Evolutionary conservation across 176 grass and related monocot species (phyloP), one percentile per base, ranked within the genome.

Genomic region (Hordeum marinum): DNA sequence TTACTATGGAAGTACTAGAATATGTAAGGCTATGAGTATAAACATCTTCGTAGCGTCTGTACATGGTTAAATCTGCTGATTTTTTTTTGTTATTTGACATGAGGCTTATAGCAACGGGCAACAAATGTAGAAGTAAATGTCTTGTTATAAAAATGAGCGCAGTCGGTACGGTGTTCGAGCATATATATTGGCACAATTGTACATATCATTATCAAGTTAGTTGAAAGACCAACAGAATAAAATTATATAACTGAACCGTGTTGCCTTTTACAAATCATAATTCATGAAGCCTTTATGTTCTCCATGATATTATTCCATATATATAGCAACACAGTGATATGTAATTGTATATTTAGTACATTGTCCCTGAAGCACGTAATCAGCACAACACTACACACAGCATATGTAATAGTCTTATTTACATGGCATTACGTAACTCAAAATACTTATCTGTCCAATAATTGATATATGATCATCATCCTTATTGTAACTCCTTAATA

Each of bases 381-480:
- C 18, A 71, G 39, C 64, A 77, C 63, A 81, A n/a, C 60, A 54
- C 72, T 39, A 60, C n/a, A 71, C 69, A 81, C 85, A 62, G 34
- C 24, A 21, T 21, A 57, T 57, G 40, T 79, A 91, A 84, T 17
- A 55, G 24, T 77, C 76, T 77, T 87, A 91, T 88, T 80, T 91
- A 88, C 85, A 88, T 10, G 18, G 6, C 61, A 63, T 84, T 27
- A 64, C 77, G 25, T 69, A 80, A 63, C 83, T 80, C 81, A 84
- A 84, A 91, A 63, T 87, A 81, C 76, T 71, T 87, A 55, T 55
- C 32, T 84, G 61, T 88, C 77, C 77, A 87, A 87, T 77, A 87
- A 84, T 81, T 84, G 75, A 79, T 78, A 75, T 78, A 43, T 4
- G 75, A 32, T 52, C 45, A 87, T 91, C 31, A 71, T 88, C 48